Evolutionary conservation across 805 yeast species (phyloP), one percentile per base, ranked within the genome.

Genomic region (Ogataea neopini): DNA sequence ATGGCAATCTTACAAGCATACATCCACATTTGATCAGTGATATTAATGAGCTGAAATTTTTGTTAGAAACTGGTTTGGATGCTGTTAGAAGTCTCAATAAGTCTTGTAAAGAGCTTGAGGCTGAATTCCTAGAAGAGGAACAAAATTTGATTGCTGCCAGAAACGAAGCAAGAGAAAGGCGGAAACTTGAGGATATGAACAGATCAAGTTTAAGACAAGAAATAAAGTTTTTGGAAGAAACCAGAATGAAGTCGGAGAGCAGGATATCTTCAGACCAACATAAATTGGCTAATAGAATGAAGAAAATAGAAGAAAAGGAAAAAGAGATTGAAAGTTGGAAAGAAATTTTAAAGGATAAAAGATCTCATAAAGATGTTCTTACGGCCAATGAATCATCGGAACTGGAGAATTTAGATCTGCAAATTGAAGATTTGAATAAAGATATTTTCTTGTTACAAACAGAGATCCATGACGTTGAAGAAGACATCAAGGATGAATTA

Each of bases 21-120:
- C 60, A 54, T 23, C 67, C 68, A 5, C 66, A 63, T 51, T 44
- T 64, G 53, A 71, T 61, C 49, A 64, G 60, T 6, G 75, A 73
- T 56, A 70, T 73, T 33, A 74, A 70, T 48, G 77, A 73, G 50
- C 52, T 74, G 30, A 67, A 74, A 48, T 72, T 67, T 48, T 57
- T 69, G 35, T 55, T 74, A 19, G 77, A 73, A 52, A 58, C 69
- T 5, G 72, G 73, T 1, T 68, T 73, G 36, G 76, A 71, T 22
- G 76, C 73, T 23, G 62, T 72, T 13, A 66, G 69, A 40, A 54
- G 65, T 7, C 56, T 71, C 14, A 50, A 69, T 49, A 60, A 56
- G 20, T 69, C 72, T 14, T 67, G 66, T 46, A 53, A 55, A 29
- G 68, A 65, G 30, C 53, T 64, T 0, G 60, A 63, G 25, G n/a